Evolutionary conservation across 2,329 filamentous ascomycete species (phyloP).

Genomic region (Verticillium klebahnii): DNA sequence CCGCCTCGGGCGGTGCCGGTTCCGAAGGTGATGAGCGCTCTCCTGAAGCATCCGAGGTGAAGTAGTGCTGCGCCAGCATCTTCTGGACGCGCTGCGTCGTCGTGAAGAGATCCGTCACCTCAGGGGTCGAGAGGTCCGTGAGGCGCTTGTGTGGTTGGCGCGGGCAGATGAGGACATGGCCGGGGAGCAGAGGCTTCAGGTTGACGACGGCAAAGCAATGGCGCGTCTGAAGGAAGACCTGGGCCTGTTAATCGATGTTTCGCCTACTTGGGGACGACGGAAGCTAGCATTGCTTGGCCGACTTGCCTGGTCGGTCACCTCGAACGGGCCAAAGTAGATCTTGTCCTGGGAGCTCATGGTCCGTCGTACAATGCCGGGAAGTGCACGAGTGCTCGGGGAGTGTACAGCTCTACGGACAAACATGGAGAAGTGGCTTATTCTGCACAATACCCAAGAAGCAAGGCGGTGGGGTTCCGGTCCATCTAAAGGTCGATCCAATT

Average conservation of each 20-base stretch:
- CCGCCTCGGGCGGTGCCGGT: constrained; percentile 47
- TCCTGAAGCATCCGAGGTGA: constrained; percentile 21
- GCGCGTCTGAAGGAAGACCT: constrained; percentile 84
- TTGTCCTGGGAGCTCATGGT: constrained; percentile 19
- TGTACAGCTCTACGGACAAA: background rate
- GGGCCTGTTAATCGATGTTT: constrained; percentile 5
- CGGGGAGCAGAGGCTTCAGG: constrained; percentile 87
- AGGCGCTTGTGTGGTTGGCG: constrained; percentile 65
- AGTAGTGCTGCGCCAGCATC: constrained; percentile 62
- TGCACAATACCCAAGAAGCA: background rate
- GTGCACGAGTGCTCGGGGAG: background rate
- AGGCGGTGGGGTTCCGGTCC: background rate
- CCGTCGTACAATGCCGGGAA: background rate
- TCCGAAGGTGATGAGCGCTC: constrained; percentile 1
- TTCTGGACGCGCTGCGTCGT: constrained; percentile 78
- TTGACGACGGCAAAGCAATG: constrained; percentile 89
- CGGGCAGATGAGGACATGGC: constrained; percentile 89
- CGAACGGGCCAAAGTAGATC: constrained; percentile 70
- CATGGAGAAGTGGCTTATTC: background rate
- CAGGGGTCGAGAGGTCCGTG: constrained; percentile 64
- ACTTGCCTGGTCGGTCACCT: constrained; percentile 68
- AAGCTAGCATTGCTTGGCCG: background rate
- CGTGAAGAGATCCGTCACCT: constrained; percentile 79
- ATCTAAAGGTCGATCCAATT: background rate
- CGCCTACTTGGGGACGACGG: too few relatives aligned